phyloP scores from a whole-genome alignment of 1,284 basidiomycete genomes.

The Lignosus rhinocerotis region DNA sequence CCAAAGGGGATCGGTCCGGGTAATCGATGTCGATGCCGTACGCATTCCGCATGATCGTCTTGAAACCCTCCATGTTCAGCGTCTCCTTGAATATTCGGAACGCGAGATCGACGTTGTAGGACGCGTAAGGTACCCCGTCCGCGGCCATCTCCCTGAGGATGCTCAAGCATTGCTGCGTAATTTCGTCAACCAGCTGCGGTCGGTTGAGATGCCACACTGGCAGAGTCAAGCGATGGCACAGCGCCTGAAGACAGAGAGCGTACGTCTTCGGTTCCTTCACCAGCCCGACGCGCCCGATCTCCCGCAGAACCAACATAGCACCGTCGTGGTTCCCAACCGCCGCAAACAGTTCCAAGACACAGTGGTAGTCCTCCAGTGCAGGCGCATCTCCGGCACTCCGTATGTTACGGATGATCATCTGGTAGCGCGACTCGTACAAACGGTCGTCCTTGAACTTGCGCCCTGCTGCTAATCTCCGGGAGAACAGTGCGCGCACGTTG shows the following conservation, averaged over 20 bases:
- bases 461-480: slow-evolving; percentile 39
- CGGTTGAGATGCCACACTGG: slow-evolving; percentile 45
- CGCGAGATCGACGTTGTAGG: slow-evolving; percentile 61
- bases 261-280: slow-evolving; percentile 55
- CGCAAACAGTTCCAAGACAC: slow-evolving; percentile 71
- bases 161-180: slow-evolving; percentile 47
- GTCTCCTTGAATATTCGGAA: slow-evolving; percentile 70
- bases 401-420: slow-evolving; percentile 67
- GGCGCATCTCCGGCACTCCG: slow-evolving; percentile 52
- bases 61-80: slow-evolving; percentile 52
- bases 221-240: slow-evolving; percentile 63
- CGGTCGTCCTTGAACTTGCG: slow-evolving; percentile 39
- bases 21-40: slow-evolving; percentile 75
- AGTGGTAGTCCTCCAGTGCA: slow-evolving; percentile 66
- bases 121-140: slow-evolving; percentile 48
- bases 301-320: slow-evolving; percentile 57
- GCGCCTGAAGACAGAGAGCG: slow-evolving; percentile 62
- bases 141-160: slow-evolving; percentile 59
- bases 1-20: slow-evolving; percentile 62
- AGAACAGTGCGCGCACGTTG: slow-evolving; percentile 45
- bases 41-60: slow-evolving; percentile 56
- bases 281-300: slow-evolving; percentile 48
- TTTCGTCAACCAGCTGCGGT: slow-evolving; percentile 38
- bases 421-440: slow-evolving; percentile 61
- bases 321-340: slow-evolving; percentile 66